Percentiles rank a stretch among this genome's conserved stretches.
Conservation (phyloP, 1,139 yeast species). For the Groenewaldozyma sp. region DNA sequence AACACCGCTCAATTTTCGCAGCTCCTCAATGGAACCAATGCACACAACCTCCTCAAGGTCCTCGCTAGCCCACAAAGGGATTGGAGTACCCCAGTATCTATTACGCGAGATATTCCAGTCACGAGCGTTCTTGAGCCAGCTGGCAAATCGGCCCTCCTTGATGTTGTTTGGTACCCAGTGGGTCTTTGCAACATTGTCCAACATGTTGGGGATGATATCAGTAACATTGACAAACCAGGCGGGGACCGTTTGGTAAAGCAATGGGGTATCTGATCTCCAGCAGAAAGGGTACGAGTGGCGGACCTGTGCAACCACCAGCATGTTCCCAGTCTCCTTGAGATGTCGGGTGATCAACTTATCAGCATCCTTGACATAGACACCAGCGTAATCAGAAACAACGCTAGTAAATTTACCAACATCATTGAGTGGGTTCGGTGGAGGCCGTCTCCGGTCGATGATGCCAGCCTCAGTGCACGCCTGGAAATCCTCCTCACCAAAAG, state of each 20-base stretch:
- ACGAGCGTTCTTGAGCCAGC: conserved; percentile 97
- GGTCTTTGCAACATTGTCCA: conserved; percentile 74
- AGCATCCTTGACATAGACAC: conserved; percentile 90
- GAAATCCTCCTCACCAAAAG: conserved; percentile 99
- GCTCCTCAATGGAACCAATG: conserved; percentile 82
- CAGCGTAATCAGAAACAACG: conserved; percentile 67
- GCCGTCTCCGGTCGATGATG: conserved; percentile 54
- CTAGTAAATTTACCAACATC: conserved; percentile 77
- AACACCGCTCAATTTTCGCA: conserved; percentile 75
- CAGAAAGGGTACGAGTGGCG: conserved; percentile 98
- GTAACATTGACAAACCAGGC: conserved; percentile 95
- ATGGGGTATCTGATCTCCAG: conserved; percentile 99
- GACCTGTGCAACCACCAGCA: conserved; percentile 71
- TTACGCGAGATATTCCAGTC: conserved; percentile 98
- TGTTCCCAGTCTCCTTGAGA: conserved; percentile 66
- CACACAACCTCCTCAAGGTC: conserved; percentile 90
- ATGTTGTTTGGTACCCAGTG: conserved; percentile 91
- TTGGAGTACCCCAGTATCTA: conserved; percentile 99
- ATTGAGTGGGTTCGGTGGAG: conserved; percentile 91
- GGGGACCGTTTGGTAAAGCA: conserved; percentile 91
- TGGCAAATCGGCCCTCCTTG: conserved; percentile 89
- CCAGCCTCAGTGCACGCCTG: conserved; percentile 69
- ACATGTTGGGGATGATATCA: conserved; percentile 81
- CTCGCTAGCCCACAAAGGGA: conserved; percentile 95
- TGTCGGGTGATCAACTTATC: conserved; percentile 82